phyloP scores from a whole-genome alignment of 148 eudicot species.

The Agrostemma githago region DNA sequence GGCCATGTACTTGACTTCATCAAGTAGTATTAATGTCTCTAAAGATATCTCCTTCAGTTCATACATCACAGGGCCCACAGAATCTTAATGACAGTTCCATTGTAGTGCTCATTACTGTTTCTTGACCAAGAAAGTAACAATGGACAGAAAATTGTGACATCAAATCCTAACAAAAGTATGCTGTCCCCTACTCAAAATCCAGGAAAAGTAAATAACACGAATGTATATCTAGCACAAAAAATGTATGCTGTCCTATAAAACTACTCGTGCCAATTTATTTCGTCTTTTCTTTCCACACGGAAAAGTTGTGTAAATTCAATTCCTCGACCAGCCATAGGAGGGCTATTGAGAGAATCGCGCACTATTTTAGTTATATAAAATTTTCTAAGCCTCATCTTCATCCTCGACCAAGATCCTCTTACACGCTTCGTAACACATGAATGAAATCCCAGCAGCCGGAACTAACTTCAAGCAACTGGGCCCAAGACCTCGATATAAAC shows the following conservation, averaged over 20 bases:
- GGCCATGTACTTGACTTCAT: no score
- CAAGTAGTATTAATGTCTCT: no score
- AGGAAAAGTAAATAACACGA: background rate
- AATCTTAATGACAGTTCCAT: slow-evolving; percentile 5
- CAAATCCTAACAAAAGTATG: slow-evolving; percentile 3
- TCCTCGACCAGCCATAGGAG: background rate
- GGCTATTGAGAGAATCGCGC: background rate
- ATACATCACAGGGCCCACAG: background rate
- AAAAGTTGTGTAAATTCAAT: no score
- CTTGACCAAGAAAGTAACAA: background rate
- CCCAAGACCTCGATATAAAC: slow-evolving; percentile 81
- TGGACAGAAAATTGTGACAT: slow-evolving; percentile 1
- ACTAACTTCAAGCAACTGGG: slow-evolving; percentile 89
- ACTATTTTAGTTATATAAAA: background rate
- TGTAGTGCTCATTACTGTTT: background rate
- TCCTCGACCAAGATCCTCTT: slow-evolving; percentile 85
- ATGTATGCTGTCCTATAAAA: slow-evolving; percentile 1
- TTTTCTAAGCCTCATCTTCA: slow-evolving; percentile 48
- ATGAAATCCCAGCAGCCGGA: slow-evolving; percentile 98
- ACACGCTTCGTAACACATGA: slow-evolving; percentile 98
- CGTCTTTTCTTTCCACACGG: background rate
- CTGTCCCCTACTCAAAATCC: slow-evolving; percentile 11
- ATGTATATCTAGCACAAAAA: slow-evolving; percentile 1
- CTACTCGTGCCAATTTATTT: no score
- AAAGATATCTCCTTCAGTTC: no score